These are phyloP conservation scores for Amanita rimosa DNA, from an alignment of 768 basidiomycete genomes.

Conservation along the genomic window DNA sequence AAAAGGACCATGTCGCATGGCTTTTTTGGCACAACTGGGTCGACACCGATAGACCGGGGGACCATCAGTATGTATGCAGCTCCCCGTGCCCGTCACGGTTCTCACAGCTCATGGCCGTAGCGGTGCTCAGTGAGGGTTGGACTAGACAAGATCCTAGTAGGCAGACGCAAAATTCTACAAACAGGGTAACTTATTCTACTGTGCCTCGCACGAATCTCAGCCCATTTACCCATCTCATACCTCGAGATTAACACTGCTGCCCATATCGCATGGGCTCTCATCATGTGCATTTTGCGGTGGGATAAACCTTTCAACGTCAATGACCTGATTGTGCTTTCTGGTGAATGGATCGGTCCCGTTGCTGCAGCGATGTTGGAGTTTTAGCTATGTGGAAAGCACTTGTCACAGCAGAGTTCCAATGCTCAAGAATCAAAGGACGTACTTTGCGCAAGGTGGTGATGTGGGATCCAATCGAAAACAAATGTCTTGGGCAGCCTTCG, in stretches of 20 bases:
- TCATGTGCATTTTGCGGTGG: slow-evolving; percentile 12
- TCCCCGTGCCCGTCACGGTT: background rate
- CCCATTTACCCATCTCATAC: slow-evolving; percentile 8
- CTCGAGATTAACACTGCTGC: slow-evolving; percentile 12
- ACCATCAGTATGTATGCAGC: background rate
- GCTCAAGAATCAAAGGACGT: background rate
- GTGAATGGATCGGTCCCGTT: background rate
- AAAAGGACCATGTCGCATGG: background rate
- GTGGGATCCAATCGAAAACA: no score
- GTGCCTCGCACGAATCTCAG: slow-evolving; percentile 5
- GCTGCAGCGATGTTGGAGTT: background rate
- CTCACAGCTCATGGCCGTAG: background rate
- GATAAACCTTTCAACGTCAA: slow-evolving; percentile 12
- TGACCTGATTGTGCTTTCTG: slow-evolving; percentile 3
- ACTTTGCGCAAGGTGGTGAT: no score
- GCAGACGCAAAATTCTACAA: no score
- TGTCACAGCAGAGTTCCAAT: background rate
- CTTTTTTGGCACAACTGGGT: background rate
- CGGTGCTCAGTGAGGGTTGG: background rate
- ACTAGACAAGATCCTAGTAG: no score
- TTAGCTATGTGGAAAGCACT: no score
- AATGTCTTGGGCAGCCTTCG: background rate
- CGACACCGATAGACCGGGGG: background rate
- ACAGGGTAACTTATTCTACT: slow-evolving; percentile 14
- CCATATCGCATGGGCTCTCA: slow-evolving; percentile 8